Evolutionary conservation across 2,329 filamentous ascomycete genomes (phyloP), one percentile per base, ranked within the genome.

Genomic region (Pseudocercospora macadamiae): DNA sequence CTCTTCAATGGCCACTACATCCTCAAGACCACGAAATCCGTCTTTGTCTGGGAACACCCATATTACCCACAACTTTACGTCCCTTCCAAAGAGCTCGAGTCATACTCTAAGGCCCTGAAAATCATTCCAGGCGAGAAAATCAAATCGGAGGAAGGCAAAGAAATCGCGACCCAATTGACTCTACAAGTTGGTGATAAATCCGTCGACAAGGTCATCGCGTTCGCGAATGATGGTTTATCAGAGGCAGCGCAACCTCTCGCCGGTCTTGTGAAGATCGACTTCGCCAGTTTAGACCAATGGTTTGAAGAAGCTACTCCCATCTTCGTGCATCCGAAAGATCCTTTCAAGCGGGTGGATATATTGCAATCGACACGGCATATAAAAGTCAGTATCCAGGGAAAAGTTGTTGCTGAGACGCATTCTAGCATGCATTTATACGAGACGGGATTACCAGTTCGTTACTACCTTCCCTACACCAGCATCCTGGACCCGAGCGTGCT

Each of bases 281-380:
- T 72, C 57, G 59, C 21, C 10, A 42, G 57, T 18, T 48, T 70
- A 48, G 77, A 80, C 37, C 69, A 75, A 47, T 83, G 80, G 80
- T 80, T 80, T 64, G 85, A 87, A 66, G 86, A 88, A 72, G 84
- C 87, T 51, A 74, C 76, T 0, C 81, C 79, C 1, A 82, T 88
- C 55, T 81, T 80, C 65, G 78, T 84, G 3, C 87, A 89, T 59
- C 86, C 86, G 0, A 88, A 88, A 62, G 86, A 89, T 54, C 87
- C 86, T 0, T 88, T 83, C 74, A 87, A 86, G 64, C 80, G 87
- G 10, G 76, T 89, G 60, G 86, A 89, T 56, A 81, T 86, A 23
- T 71, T 89, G 4, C 75, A 76, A 1, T 87, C 85, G 0, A 75
- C 77, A 1, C 81, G 86, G 0, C 71, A 72, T 1, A 70, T 89